Conservation (phyloP, 2,329 filamentous ascomycete species). For the Colletotrichum kahawae region DNA sequence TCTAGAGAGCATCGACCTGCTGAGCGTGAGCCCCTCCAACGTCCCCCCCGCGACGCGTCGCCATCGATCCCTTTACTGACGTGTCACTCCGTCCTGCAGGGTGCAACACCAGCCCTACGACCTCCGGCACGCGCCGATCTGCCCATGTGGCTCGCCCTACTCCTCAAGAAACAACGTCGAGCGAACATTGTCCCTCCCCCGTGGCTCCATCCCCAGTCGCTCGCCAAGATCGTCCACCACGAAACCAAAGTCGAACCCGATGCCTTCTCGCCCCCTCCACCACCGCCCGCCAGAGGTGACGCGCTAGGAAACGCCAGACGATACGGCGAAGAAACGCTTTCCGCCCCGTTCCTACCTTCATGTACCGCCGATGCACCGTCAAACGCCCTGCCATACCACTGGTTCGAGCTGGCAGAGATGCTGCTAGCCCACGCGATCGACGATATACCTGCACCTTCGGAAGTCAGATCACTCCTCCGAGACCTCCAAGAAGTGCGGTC, state of each 20-base stretch:
- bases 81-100: conserved; percentile 54
- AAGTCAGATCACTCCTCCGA: conserved; percentile 75
- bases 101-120: conserved; percentile 74
- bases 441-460: conserved; percentile 76
- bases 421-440: conserved; percentile 85
- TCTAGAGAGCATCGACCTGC: conserved; percentile 82
- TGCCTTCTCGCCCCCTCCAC: conserved; percentile 79
- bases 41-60: conserved; percentile 1
- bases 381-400: conserved; percentile 87
- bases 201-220: conserved; percentile 81
- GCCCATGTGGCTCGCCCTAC: conserved; percentile 92
- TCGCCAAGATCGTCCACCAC: conserved; percentile 78
- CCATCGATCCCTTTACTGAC: neutral
- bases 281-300: conserved; percentile 61
- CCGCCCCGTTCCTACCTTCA: conserved; percentile 79
- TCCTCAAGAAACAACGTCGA: conserved; percentile 92
- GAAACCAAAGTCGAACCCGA: conserved; percentile 76
- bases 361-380: conserved; percentile 73
- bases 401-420: conserved; percentile 89
- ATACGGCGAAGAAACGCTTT: conserved; percentile 43
- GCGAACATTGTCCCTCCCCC: conserved; percentile 91
- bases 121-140: conserved; percentile 82
- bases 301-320: conserved; percentile 46
- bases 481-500: conserved; percentile 88
- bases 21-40: conserved; percentile 68